These are phyloP conservation scores for Dioscorea alata DNA, from an alignment of 106 monocot species.

Conservation along the genomic window DNA sequence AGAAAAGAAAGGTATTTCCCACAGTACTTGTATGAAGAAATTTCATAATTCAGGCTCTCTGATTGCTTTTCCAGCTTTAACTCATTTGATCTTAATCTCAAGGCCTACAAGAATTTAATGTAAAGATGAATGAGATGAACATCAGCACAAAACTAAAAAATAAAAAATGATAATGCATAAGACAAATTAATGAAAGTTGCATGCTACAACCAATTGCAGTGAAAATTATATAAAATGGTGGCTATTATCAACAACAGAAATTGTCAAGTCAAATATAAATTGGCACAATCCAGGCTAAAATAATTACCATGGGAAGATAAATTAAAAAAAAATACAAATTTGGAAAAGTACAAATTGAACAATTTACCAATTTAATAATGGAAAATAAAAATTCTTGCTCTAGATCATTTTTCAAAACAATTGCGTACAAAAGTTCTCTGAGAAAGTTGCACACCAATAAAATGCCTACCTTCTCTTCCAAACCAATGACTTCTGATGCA, in stretches of 20 bases:
- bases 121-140: conserved; percentile 1
- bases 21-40: conserved; percentile 78
- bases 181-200: not conserved
- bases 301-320: too few relatives aligned
- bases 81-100: conserved; percentile 95
- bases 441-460: not conserved
- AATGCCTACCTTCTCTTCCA: conserved; percentile 88
- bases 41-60: conserved; percentile 60
- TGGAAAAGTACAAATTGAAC: too few relatives aligned
- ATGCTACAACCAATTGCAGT: not conserved
- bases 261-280: too few relatives aligned
- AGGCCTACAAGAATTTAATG: conserved; percentile 41
- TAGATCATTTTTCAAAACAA: too few relatives aligned
- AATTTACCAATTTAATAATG: too few relatives aligned
- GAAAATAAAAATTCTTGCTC: too few relatives aligned
- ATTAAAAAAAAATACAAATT: too few relatives aligned
- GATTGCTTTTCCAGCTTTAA: conserved; percentile 87
- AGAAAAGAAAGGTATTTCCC: not conserved
- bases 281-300: too few relatives aligned
- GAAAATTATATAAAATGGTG: too few relatives aligned
- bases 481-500: conserved; percentile 85
- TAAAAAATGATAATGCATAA: too few relatives aligned
- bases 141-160: not conserved
- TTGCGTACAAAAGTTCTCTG: too few relatives aligned
- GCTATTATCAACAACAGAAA: too few relatives aligned